phyloP scores from a whole-genome alignment of 306 rosid species.

The Lathyrus oleraceus region DNA sequence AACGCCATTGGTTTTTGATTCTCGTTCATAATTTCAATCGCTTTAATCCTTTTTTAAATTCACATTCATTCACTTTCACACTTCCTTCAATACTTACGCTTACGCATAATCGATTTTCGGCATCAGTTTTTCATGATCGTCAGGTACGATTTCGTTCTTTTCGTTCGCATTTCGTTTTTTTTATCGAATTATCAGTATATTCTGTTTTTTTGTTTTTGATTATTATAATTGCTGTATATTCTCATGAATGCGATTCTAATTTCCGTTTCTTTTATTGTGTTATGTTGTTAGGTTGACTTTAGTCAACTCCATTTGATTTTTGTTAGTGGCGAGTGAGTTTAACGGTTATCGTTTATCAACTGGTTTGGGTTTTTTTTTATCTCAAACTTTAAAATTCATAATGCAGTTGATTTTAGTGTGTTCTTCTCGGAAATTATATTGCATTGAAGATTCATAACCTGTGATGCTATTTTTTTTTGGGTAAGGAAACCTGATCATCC shows the following conservation, averaged over 20 bases:
- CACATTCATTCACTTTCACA: too few relatives aligned
- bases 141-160: too few relatives aligned
- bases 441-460: not conserved
- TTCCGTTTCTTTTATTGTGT: not conserved
- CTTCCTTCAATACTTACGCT: too few relatives aligned
- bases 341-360: not conserved
- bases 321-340: not conserved
- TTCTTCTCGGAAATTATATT: not conserved
- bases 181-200: too few relatives aligned
- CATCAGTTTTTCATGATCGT: too few relatives aligned
- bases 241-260: constrained; percentile 2
- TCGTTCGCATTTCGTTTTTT: too few relatives aligned
- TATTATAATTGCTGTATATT: not conserved
- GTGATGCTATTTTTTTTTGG: not conserved
- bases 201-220: constrained; percentile 18
- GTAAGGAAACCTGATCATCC: not conserved
- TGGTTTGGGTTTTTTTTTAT: not conserved
- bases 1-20: too few relatives aligned
- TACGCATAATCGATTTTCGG: too few relatives aligned
- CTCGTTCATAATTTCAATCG: too few relatives aligned
- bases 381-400: not conserved
- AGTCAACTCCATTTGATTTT: constrained; percentile 6
- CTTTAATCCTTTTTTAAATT: too few relatives aligned
- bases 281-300: constrained; percentile 35
- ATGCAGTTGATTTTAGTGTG: not conserved